These are phyloP conservation scores for Akebia trifoliata DNA, from an alignment of 164 flowering plant species.

Conservation along the genomic window DNA sequence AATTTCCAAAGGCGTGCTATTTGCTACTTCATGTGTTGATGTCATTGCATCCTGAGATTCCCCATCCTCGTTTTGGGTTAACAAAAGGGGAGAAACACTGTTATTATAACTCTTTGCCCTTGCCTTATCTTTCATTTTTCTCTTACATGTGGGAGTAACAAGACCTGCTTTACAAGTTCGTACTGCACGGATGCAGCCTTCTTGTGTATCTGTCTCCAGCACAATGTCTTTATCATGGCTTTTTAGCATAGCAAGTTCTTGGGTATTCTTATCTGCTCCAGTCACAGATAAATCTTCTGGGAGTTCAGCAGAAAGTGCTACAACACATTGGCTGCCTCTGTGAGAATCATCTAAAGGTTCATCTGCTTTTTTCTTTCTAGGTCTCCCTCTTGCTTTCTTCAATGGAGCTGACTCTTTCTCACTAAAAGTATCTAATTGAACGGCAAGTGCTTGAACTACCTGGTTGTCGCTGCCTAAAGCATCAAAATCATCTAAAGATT, in stretches of 20 bases:
- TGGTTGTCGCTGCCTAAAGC: background rate
- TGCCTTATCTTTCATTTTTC: slow-evolving; percentile 13
- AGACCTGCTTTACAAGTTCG: slow-evolving; percentile 13
- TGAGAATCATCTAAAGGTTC: slow-evolving; percentile 10
- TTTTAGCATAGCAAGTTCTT: slow-evolving; percentile 11
- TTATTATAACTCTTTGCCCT: slow-evolving; percentile 4
- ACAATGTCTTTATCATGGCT: slow-evolving; percentile 4
- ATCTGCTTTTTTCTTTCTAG: slow-evolving; percentile 16
- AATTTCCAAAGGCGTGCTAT: slow-evolving; percentile 12
- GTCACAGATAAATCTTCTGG: slow-evolving; percentile 27
- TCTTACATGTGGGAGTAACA: slow-evolving; percentile 13
- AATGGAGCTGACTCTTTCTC: background rate
- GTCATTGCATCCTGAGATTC: slow-evolving; percentile 10
- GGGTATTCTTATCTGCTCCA: slow-evolving; percentile 5
- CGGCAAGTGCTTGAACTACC: background rate
- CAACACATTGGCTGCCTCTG: slow-evolving; percentile 13
- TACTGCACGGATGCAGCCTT: slow-evolving; percentile 7
- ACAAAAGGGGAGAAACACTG: slow-evolving; percentile 1
- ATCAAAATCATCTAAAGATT: slow-evolving; percentile 8
- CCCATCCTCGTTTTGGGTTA: slow-evolving; percentile 9
- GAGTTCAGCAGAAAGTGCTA: slow-evolving; percentile 23
- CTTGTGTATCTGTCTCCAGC: slow-evolving; percentile 8
- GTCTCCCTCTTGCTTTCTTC: slow-evolving; percentile 22
- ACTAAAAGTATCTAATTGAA: background rate
- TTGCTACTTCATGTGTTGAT: slow-evolving; percentile 2